A percentile compares a stretch with the other conserved stretches of the same genome.
Conservation (phyloP, 805 yeast genomes). For the Zygosaccharomyces gambellarensis region DNA sequence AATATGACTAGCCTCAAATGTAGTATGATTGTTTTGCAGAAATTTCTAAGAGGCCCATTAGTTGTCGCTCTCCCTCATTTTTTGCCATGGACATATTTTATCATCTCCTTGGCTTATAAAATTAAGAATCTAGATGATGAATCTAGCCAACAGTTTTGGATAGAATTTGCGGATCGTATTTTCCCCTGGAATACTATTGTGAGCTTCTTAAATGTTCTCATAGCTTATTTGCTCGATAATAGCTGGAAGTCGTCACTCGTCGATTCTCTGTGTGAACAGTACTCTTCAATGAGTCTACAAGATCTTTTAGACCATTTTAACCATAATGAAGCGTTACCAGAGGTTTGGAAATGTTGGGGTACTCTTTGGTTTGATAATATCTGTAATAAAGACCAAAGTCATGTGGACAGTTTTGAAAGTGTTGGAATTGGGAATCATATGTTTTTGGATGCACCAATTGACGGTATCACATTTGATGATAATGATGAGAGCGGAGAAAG, state of each 20-base stretch:
- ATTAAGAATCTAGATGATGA: conserved; percentile 31
- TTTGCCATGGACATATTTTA: conserved; percentile 71
- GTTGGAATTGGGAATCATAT: conserved; percentile 57
- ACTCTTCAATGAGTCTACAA: conserved; percentile 29
- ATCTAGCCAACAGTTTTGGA: conserved; percentile 28
- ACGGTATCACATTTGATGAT: conserved; percentile 49
- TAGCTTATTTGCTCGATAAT: conserved; percentile 34
- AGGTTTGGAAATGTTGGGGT: conserved; percentile 85
- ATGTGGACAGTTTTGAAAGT: conserved; percentile 39
- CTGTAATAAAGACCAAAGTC: conserved; percentile 46
- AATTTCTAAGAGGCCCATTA: conserved; percentile 63
- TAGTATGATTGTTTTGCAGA: conserved; percentile 60
- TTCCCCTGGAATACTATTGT: conserved; percentile 68
- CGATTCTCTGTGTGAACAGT: conserved; percentile 24
- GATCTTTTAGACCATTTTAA: conserved; percentile 47
- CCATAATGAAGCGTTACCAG: conserved; percentile 60
- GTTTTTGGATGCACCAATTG: conserved; percentile 57
- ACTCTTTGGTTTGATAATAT: conserved; percentile 71
- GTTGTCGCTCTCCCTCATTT: conserved; percentile 67
- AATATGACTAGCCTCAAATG: conserved; percentile 64
- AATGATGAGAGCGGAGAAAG: conserved; percentile 33
- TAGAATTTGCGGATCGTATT: conserved; percentile 40
- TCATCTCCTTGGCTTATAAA: conserved; percentile 59
- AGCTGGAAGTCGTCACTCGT: conserved; percentile 16
- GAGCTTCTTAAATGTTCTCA: conserved; percentile 56